Conservation (phyloP, 805 yeast genomes). For the Candida taoyuanica region DNA sequence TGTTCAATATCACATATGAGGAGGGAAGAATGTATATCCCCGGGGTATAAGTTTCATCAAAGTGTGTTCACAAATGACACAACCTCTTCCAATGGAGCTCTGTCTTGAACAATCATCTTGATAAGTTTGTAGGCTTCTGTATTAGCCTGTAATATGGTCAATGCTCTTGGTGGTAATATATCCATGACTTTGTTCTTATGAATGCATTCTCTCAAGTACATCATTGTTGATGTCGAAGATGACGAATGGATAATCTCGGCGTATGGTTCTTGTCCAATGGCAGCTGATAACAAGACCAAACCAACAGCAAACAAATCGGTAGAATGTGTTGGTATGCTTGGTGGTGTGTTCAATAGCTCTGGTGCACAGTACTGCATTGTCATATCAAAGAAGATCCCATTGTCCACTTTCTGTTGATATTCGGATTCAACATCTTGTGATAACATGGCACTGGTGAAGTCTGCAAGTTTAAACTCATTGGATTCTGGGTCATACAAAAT, state of each 20-base stretch:
- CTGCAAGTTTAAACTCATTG: constrained; percentile 37
- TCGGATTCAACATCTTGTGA: constrained; percentile 18
- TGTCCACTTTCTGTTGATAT: constrained; percentile 14
- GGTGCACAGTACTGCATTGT: constrained; percentile 46
- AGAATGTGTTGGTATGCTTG: constrained; percentile 27
- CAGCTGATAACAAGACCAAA: constrained; percentile 39
- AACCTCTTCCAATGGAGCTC: constrained; percentile 26
- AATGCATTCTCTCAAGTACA: constrained; percentile 30
- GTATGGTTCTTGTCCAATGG: constrained; percentile 44
- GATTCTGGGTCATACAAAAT: constrained; percentile 29
- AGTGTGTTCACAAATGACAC: constrained; percentile 1
- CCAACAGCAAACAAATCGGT: constrained; percentile 47
- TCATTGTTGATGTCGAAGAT: constrained; percentile 20
- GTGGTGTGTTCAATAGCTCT: constrained; percentile 32
- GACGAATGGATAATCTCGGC: constrained; percentile 8
- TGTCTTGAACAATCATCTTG: constrained; percentile 26
- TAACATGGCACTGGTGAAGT: constrained; percentile 39
- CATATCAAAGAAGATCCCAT: constrained; percentile 27
- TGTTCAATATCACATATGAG: no score
- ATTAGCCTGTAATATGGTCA: constrained; percentile 22
- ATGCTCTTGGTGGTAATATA: constrained; percentile 26
- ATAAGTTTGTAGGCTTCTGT: constrained; percentile 21
- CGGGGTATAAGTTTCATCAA: constrained; percentile 5
- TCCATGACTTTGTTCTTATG: constrained; percentile 32
- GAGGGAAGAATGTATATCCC: no score